Evolutionary conservation across 768 basidiomycete species (phyloP).

Genomic region (Trichaptum fuscoviolaceum): DNA sequence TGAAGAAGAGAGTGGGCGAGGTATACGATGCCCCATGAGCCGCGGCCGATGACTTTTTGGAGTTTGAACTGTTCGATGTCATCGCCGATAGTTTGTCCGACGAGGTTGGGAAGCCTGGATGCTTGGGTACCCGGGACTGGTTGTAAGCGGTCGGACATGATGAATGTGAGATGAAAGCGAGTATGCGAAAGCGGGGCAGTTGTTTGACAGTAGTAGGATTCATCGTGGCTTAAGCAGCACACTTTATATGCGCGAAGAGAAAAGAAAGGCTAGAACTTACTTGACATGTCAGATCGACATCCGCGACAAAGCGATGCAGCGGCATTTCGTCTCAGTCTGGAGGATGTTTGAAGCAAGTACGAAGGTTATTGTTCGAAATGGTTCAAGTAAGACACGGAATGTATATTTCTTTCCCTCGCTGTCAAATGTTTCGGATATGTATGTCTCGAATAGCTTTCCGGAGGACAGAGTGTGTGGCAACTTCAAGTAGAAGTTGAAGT

Average conservation of each 20-base stretch:
- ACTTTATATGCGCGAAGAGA: not conserved
- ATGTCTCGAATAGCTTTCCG: no score
- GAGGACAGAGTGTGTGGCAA: no score
- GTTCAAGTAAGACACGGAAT: not conserved
- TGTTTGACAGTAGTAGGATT: not conserved
- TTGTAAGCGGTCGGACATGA: not conserved
- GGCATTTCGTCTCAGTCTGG: not conserved
- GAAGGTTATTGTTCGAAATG: not conserved
- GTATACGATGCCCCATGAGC: slow-evolving; percentile 3
- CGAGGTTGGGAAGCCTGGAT: not conserved
- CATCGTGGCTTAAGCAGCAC: not conserved
- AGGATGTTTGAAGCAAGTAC: no score
- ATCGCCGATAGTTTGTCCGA: slow-evolving; percentile 3
- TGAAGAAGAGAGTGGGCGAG: not conserved
- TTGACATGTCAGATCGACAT: not conserved
- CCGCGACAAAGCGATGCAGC: not conserved
- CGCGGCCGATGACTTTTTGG: not conserved
- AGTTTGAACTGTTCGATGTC: not conserved
- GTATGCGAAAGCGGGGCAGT: no score
- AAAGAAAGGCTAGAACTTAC: not conserved
- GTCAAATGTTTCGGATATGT: not conserved
- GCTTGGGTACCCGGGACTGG: not conserved
- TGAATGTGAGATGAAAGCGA: not conserved
- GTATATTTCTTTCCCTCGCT: not conserved
- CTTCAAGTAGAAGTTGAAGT: no score